Evolutionary conservation across 2,329 filamentous ascomycete species (phyloP).

Genomic region (Ophiostoma himal-ulmi): DNA sequence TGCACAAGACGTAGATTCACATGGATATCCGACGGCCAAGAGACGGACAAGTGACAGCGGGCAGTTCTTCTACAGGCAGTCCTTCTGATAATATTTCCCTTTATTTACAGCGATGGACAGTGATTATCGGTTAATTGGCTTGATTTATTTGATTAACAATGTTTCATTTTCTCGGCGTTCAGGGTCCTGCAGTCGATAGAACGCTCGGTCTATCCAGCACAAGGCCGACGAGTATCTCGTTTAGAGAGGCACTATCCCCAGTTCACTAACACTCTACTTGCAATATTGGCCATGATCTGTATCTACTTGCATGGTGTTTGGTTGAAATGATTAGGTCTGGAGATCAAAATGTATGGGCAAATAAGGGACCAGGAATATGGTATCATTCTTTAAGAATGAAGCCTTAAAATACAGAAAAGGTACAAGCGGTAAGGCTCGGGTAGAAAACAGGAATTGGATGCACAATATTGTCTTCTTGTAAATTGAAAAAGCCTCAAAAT

Average conservation of each 20-base stretch:
- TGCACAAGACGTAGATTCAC: background rate
- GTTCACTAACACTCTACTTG: too few species aligned
- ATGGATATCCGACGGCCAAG: background rate
- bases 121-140: background rate
- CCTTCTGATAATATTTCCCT: background rate
- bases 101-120: background rate
- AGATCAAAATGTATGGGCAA: background rate
- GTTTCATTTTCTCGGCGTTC: slow-evolving; percentile 11
- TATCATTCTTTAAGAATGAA: background rate
- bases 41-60: background rate
- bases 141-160: background rate
- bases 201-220: background rate
- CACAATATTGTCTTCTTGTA: background rate
- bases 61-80: background rate
- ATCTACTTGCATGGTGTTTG: background rate
- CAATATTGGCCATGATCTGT: background rate
- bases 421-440: slow-evolving; percentile 1
- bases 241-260: too few species aligned
- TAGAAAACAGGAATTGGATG: background rate
- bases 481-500: background rate
- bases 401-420: background rate
- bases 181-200: background rate
- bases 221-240: background rate
- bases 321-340: background rate
- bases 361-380: background rate